Conservation (phyloP, 768 basidiomycete species). For the Trametes cubensis region DNA sequence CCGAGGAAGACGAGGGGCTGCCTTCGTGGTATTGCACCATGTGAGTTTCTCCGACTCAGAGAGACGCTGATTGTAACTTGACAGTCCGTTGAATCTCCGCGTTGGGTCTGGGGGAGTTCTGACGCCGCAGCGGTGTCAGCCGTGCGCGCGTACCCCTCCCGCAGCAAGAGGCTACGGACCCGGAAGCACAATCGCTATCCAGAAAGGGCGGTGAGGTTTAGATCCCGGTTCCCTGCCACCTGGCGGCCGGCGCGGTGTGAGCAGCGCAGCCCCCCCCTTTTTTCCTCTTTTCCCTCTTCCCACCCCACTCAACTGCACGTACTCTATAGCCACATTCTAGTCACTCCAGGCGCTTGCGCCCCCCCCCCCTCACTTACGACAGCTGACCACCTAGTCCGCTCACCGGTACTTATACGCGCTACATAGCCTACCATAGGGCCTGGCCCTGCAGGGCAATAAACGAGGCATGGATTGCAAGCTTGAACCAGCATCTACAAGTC, state of each 20-base stretch:
- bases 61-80: too few species aligned
- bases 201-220: conserved; percentile 9
- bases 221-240: conserved; percentile 4
- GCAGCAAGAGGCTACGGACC: conserved; percentile 10
- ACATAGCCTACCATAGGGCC: conserved; percentile 18
- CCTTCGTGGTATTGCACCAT: conserved; percentile 52
- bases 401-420: not conserved
- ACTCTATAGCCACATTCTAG: not conserved
- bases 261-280: not conserved
- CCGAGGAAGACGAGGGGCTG: conserved; percentile 58
- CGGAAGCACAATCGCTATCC: not conserved
- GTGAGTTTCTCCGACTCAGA: not conserved
- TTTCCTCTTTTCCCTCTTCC: not conserved
- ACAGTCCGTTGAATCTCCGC: too few species aligned
- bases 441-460: conserved; percentile 8
- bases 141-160: conserved; percentile 4
- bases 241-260: conserved; percentile 1
- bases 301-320: not conserved
- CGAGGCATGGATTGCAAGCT: too few species aligned
- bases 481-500: too few species aligned
- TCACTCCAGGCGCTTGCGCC: not conserved
- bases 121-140: conserved; percentile 1
- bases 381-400: not conserved
- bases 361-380: not conserved
- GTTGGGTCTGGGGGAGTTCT: not conserved